Conservation (phyloP, 2,329 filamentous ascomycete genomes). For the Fusarium burgessii region DNA sequence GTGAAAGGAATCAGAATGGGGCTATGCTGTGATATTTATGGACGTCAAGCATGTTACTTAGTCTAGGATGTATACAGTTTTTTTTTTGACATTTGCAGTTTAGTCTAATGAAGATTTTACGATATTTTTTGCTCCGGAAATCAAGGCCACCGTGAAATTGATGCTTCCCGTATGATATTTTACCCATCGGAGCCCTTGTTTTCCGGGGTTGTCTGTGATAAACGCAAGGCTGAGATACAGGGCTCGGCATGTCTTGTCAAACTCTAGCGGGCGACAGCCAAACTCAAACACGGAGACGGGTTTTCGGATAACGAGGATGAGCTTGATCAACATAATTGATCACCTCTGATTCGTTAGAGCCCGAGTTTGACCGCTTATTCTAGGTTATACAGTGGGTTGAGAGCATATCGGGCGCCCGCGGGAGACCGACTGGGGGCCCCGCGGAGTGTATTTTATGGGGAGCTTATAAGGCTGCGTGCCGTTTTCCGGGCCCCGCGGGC, state of each 20-base stretch:
- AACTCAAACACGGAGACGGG: background rate
- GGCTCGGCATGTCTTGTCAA: background rate
- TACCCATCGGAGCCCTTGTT: background rate
- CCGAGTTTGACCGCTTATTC: background rate
- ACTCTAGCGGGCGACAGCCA: background rate
- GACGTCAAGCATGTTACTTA: background rate
- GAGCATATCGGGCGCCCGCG: constrained; percentile 10
- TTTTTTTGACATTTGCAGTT: background rate
- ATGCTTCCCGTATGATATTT: background rate
- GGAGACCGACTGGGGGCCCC: background rate
- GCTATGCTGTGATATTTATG: background rate
- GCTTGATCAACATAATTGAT: too few relatives aligned
- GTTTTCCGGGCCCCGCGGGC: background rate
- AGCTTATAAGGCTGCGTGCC: background rate
- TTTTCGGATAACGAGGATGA: background rate
- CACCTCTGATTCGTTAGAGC: background rate
- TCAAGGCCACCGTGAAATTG: background rate
- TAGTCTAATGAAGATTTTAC: background rate
- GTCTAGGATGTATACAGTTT: background rate
- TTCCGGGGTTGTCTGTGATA: background rate
- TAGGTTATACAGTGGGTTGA: background rate
- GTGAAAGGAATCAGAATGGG: background rate
- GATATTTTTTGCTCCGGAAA: background rate
- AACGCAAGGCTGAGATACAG: background rate
- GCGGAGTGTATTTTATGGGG: background rate